Conservation (phyloP, 192 early-diverging fungal genomes). For the Coemansia sp. region DNA sequence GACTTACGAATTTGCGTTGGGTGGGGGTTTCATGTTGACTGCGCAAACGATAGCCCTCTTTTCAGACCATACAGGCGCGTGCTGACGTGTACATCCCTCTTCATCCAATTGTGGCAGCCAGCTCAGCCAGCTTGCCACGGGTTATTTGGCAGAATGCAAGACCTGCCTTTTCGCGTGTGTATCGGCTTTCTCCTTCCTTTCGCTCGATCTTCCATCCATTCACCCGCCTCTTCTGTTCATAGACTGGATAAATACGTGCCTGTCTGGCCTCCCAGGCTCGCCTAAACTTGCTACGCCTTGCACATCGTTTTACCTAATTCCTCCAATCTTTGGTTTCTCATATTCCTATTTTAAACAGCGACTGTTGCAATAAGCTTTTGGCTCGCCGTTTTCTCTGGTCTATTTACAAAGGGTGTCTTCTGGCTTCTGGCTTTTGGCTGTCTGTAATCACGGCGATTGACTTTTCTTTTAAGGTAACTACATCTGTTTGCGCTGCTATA, state of each 20-base stretch:
- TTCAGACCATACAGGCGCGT: not conserved
- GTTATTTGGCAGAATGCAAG: not conserved
- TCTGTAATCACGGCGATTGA: too few relatives aligned
- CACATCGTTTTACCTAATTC: too few relatives aligned
- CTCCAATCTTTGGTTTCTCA: too few relatives aligned
- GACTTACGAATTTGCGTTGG: not conserved
- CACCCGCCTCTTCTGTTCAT: not conserved
- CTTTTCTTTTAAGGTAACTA: too few relatives aligned
- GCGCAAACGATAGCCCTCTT: not conserved
- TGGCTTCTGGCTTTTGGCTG: too few relatives aligned
- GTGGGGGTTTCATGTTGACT: not conserved
- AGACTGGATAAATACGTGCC: not conserved
- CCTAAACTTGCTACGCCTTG: too few relatives aligned
- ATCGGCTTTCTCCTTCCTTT: not conserved
- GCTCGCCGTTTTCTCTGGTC: too few relatives aligned
- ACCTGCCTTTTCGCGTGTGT: not conserved
- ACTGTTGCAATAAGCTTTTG: too few relatives aligned
- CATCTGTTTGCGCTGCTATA: too few relatives aligned
- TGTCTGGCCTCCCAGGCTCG: not conserved
- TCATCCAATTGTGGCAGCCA: not conserved
- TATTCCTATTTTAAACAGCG: too few relatives aligned
- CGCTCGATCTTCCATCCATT: slow-evolving; percentile 6
- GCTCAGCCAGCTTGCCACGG: not conserved
- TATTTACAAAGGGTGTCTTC: too few relatives aligned
- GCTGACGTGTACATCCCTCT: not conserved